These are phyloP conservation scores for Trichoderma oligosporum DNA, from an alignment of 2,329 filamentous ascomycete genomes.

Conservation along the genomic window DNA sequence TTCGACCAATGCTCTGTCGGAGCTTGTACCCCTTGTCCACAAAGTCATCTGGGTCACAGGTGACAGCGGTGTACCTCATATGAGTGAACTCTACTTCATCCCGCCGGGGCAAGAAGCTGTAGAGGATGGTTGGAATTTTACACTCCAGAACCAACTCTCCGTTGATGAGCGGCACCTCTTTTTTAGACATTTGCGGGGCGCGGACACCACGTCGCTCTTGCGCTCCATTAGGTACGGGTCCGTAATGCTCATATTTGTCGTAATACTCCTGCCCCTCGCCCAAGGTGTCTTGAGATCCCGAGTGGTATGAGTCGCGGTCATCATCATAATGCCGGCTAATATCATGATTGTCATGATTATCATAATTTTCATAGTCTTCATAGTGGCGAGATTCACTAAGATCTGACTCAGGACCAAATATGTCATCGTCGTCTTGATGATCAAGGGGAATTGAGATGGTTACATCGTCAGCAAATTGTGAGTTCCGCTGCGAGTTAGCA, in stretches of 20 bases:
- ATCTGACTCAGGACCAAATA: constrained; percentile 63
- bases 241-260: constrained; percentile 74
- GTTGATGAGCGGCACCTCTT: constrained; percentile 94
- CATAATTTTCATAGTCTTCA: constrained; percentile 22
- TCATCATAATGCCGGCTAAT: constrained; percentile 47
- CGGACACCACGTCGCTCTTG: constrained; percentile 86
- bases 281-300: constrained; percentile 51
- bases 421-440: constrained; percentile 62
- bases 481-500: constrained; percentile 49
- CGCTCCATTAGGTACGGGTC: constrained; percentile 78
- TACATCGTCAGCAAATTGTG: constrained; percentile 60
- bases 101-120: constrained; percentile 89
- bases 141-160: constrained; percentile 96
- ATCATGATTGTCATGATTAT: constrained; percentile 61
- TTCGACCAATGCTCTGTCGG: constrained; percentile 82
- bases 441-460: constrained; percentile 69
- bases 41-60: constrained; percentile 94
- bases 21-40: constrained; percentile 84
- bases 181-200: constrained; percentile 81
- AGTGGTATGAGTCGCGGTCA: constrained; percentile 55
- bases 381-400: constrained; percentile 48
- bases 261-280: constrained; percentile 42
- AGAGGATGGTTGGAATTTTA: constrained; percentile 97
- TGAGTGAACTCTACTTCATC: constrained; percentile 97
- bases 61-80: constrained; percentile 98